These are phyloP conservation scores for Aegilops umbellulata DNA, from an alignment of 176 grass and related monocot genomes.

Conservation along the genomic window DNA sequence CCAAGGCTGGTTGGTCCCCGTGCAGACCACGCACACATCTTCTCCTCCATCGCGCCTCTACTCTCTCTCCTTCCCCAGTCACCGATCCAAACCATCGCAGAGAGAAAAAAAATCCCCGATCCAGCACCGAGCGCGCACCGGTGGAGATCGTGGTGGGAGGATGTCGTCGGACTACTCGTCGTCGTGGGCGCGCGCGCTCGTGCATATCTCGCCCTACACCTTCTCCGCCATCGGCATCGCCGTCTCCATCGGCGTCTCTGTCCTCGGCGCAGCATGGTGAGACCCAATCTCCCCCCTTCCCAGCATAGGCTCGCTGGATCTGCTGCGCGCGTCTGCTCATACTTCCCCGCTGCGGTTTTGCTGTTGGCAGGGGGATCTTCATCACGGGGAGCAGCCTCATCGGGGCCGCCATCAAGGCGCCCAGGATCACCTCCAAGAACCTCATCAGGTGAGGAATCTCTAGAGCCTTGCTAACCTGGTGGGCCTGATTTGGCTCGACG, in stretches of 20 bases:
- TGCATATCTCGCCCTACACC: conserved; percentile 96
- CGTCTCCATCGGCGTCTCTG: conserved; percentile 96
- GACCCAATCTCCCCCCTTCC: neutral
- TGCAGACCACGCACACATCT: conserved; percentile 10
- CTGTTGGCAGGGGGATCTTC: conserved; percentile 80
- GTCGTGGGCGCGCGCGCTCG: conserved; percentile 76
- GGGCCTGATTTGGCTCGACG: neutral
- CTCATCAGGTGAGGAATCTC: conserved; percentile 73
- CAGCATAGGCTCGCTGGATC: neutral
- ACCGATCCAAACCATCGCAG: conserved; percentile 24
- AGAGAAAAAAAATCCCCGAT: neutral
- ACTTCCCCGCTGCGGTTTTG: neutral
- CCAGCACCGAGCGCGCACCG: conserved; percentile 3
- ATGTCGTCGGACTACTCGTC: conserved; percentile 72
- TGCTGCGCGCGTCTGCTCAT: neutral
- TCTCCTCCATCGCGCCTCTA: neutral
- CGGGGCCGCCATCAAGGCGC: conserved; percentile 91
- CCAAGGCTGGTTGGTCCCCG: conserved; percentile 5
- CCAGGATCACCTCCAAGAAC: conserved; percentile 98
- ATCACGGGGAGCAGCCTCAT: conserved; percentile 98
- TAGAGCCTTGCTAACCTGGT: neutral
- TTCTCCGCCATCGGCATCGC: conserved; percentile 95
- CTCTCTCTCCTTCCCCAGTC: neutral
- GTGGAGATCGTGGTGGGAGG: neutral
- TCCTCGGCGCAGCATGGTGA: conserved; percentile 96